Evolutionary conservation across 1,284 basidiomycete species (phyloP).

Genomic region (Leccinum pachyderme): DNA sequence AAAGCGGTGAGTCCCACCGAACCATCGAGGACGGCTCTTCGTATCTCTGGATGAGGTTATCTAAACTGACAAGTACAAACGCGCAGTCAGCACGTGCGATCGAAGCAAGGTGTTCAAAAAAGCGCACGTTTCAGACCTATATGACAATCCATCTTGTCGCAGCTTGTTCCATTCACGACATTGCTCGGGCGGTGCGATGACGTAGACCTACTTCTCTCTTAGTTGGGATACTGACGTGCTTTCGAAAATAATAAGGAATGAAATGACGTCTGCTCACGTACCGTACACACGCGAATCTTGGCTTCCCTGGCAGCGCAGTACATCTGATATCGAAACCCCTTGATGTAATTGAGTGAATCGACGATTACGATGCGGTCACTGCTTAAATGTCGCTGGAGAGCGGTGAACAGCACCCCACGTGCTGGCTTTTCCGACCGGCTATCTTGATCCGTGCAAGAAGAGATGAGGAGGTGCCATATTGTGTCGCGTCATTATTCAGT

Average conservation of each 20-base stretch:
- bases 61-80: conserved; percentile 54
- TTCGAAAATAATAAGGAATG: neutral
- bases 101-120: conserved; percentile 9
- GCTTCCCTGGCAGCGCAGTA: conserved; percentile 94
- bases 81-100: neutral
- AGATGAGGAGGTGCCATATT: neutral
- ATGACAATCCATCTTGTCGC: conserved; percentile 50
- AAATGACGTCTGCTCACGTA: conserved; percentile 43
- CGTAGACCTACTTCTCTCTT: conserved; percentile 56
- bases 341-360: conserved; percentile 95
- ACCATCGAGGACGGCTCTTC: conserved; percentile 98
- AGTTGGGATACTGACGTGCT: neutral
- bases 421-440: conserved; percentile 87
- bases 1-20: conserved; percentile 94
- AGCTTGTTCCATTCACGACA: conserved; percentile 76
- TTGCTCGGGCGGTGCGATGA: conserved; percentile 76
- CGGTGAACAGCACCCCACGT: conserved; percentile 83
- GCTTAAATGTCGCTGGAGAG: conserved; percentile 75
- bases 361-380: conserved; percentile 81
- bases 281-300: conserved; percentile 84
- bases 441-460: conserved; percentile 45
- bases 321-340: conserved; percentile 96
- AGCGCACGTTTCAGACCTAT: conserved; percentile 70
- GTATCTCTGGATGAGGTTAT: conserved; percentile 86
- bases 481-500: neutral